A percentile compares a stretch with the other conserved stretches of the same genome.
phyloP scores from a whole-genome alignment of 371 early-diverging fungal genomes.

The Actinomucor elegans region DNA sequence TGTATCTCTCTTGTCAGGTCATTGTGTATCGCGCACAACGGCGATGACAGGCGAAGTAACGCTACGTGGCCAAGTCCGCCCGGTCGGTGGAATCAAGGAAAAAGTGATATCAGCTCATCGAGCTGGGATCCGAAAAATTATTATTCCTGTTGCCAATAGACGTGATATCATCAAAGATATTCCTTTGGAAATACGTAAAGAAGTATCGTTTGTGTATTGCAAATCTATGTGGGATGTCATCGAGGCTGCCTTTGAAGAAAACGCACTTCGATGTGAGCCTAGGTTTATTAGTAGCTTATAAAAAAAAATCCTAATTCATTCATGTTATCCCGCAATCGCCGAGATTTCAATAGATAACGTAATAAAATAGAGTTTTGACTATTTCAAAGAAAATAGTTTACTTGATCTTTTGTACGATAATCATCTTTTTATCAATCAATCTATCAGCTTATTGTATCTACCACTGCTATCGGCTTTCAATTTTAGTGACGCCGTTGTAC shows the following conservation, averaged over 20 bases:
- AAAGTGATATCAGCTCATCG: constrained; percentile 85
- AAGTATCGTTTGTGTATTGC: constrained; percentile 69
- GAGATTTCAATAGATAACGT: no score
- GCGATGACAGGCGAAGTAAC: constrained; percentile 93
- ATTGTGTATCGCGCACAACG: constrained; percentile 49
- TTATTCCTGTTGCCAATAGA: constrained; percentile 55
- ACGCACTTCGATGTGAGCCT: constrained; percentile 7
- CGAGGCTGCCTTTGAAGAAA: constrained; percentile 51
- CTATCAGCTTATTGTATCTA: no score
- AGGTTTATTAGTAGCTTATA: constrained; percentile 25
- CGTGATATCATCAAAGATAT: constrained; percentile 64
- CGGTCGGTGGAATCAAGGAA: constrained; percentile 89
- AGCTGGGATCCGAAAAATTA: constrained; percentile 61
- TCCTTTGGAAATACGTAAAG: constrained; percentile 56
- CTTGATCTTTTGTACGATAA: no score
- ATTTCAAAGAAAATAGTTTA: no score
- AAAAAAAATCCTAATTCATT: constrained; percentile 6
- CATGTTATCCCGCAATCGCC: no score
- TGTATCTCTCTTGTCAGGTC: constrained; percentile 68
- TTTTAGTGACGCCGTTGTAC: no score
- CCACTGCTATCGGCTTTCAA: no score
- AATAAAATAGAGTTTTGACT: no score
- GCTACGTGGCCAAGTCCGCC: constrained; percentile 77
- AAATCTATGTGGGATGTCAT: constrained; percentile 69
- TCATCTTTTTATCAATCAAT: no score